A percentile compares a stretch with the other conserved stretches of the same genome.
Conservation (phyloP, 257 asterid species). For the Solanum bulbocastanum region DNA sequence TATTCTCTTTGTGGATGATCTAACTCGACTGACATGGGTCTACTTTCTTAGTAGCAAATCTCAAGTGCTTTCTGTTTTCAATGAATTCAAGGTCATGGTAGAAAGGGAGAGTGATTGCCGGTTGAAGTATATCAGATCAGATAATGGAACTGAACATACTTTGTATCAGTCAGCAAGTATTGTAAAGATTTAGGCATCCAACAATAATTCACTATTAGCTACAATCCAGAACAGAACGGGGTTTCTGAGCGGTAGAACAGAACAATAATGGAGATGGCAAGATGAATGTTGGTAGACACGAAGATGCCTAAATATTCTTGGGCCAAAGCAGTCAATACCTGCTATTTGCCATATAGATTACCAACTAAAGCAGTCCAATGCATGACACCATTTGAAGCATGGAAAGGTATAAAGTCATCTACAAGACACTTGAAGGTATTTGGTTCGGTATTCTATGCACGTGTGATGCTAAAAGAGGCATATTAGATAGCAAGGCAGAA, state of each 20-base stretch:
- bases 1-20: not conserved
- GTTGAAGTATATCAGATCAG: not conserved
- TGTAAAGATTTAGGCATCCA: not conserved
- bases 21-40: not conserved
- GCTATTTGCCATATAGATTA: not conserved
- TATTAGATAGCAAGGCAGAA: too few relatives aligned
- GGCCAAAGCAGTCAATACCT: not conserved
- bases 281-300: not conserved
- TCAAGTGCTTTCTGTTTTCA: not conserved
- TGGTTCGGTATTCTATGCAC: too few relatives aligned
- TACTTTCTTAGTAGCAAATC: not conserved
- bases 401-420: not conserved
- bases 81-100: not conserved
- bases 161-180: too few relatives aligned
- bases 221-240: not conserved
- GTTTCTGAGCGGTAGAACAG: too few relatives aligned
- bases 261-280: not conserved
- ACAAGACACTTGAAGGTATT: too few relatives aligned
- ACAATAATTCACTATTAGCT: not conserved
- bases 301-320: not conserved
- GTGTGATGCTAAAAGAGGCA: too few relatives aligned
- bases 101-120: not conserved
- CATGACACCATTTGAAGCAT: not conserved
- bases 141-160: not conserved
- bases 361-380: not conserved